Evolutionary conservation across 805 yeast genomes (phyloP), one percentile per base, ranked within the genome.

Genomic region (Lachancea thermotolerans): DNA sequence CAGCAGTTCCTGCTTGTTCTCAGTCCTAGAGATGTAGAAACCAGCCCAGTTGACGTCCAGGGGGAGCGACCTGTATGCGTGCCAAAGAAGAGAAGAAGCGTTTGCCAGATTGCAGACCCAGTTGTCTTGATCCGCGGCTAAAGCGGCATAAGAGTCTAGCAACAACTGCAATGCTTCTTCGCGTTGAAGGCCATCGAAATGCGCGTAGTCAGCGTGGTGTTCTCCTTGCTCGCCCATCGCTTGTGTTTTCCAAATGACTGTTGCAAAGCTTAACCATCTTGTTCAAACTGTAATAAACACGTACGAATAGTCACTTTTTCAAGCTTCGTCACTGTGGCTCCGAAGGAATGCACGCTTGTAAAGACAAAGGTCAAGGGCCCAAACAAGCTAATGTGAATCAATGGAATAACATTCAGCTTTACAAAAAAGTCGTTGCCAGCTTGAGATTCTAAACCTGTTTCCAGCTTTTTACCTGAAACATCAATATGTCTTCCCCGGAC

Each of bases 71-170:
- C 76, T 82, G 64, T 87, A 91, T 10, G 86, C 90, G 57, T 88
- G 82, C 96, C 96, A 91, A 41, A 93, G 53, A 47, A 91, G 70
- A 4, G 96, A 85, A 6, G 96, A 74, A 33, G 91, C 83, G 58
- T 91, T 91, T 25, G 97, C 78, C 30, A 89, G 66, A 58, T 93
- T 91, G 50, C 95, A 80, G 2, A 91, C 90, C 96, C 96, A 90
- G 65, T 87, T 85, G 29, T 67, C 59, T 48, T 82, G 85, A 8
- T 71, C 87, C 0, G 59, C 68, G 1, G 81, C 65, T 12, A 91
- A 69, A 0, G 91, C 89, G 38, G 71, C 69, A 53, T 85, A 85
- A 1, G 88, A 77, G 39, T 69, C 74, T 1, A 85, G 41, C 4
- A 86, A 65, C 47, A 68, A 69, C 45, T 79, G 77, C 16, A 89